Evolutionary conservation across 2,329 filamentous ascomycete species (phyloP), one percentile per base, ranked within the genome.

Genomic region (Sporothrix schenckii): DNA sequence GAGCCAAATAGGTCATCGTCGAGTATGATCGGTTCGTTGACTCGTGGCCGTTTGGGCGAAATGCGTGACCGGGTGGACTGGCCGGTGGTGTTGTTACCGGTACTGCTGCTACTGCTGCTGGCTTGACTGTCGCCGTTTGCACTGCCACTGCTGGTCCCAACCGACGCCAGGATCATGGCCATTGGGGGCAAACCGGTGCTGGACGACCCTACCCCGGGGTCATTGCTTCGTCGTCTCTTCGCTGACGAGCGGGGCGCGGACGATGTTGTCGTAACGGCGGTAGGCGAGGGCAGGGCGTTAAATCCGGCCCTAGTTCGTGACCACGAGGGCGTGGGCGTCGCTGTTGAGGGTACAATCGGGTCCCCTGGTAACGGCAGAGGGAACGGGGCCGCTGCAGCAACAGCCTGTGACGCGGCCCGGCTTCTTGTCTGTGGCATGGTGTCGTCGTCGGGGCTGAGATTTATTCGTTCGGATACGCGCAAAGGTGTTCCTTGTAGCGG

Each of bases 371-470:
- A 65, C n/a, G 61, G 44, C 11, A 50, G 27, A 10, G 44, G 61
- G 19, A 66, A 50, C 63, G 27, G 44, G 19, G 21, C 27, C 19
- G 63, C 41, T 7, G 30, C 60, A 9, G 41, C 7, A 2, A 49
- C 21, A 10, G 41, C 27, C 41, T 11, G n/a, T 47, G 41, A 30
- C 19, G 41, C 41, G 39, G 41, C 14, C n/a, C 63, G 61, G 14
- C 69, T 70, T 6, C 68, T 47, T 27, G 72, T 69, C 27, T 54
- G 68, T 9, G 72, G 69, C 72, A 73, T 72, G n/a, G 1, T 52
- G 21, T 70, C 44, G 30, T 34, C 19, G 49, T 50, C 47, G 49
- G 49, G 9, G 34, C 19, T 16, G n/a, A 66, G 13, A 19, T 3
- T 27, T 3, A 50, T 41, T 24, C n/a, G 49, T 4, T 21, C 19